A percentile compares a stretch with the other conserved stretches of the same genome.
These are phyloP conservation scores for Colletotrichum acutatum DNA, from an alignment of 2,329 filamentous ascomycete genomes.

Conservation along the genomic window DNA sequence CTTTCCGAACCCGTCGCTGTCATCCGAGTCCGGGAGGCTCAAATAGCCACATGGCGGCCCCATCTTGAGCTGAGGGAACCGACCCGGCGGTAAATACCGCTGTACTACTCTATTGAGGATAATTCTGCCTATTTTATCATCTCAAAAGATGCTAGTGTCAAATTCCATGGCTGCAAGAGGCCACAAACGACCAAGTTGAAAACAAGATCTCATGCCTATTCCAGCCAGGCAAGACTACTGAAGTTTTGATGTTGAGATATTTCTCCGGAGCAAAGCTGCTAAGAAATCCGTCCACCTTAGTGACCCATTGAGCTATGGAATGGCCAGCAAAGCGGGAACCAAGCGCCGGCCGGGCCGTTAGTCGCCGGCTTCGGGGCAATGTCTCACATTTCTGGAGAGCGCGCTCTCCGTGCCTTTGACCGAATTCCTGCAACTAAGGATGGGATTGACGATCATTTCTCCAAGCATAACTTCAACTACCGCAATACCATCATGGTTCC, in stretches of 20 bases:
- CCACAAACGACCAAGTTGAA: neutral
- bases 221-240: neutral
- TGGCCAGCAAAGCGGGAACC: neutral
- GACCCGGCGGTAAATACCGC: too few relatives aligned
- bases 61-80: neutral
- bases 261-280: neutral
- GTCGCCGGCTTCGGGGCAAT: constrained; percentile 11
- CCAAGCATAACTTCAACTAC: neutral
- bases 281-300: neutral
- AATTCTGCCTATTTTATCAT: too few relatives aligned
- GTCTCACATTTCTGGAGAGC: constrained; percentile 20
- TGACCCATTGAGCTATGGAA: neutral
- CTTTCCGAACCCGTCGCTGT: neutral
- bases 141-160: neutral
- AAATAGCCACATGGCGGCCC: neutral
- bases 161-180: neutral
- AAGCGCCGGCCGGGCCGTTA: constrained; percentile 17
- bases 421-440: neutral
- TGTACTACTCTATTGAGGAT: neutral
- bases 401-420: neutral
- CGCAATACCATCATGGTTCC: neutral
- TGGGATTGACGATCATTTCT: neutral
- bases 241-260: too few relatives aligned
- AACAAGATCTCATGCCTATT: neutral
- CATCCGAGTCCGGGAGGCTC: neutral